Conservation (phyloP, 2,329 filamentous ascomycete species). For the Aschersonia sp. region DNA sequence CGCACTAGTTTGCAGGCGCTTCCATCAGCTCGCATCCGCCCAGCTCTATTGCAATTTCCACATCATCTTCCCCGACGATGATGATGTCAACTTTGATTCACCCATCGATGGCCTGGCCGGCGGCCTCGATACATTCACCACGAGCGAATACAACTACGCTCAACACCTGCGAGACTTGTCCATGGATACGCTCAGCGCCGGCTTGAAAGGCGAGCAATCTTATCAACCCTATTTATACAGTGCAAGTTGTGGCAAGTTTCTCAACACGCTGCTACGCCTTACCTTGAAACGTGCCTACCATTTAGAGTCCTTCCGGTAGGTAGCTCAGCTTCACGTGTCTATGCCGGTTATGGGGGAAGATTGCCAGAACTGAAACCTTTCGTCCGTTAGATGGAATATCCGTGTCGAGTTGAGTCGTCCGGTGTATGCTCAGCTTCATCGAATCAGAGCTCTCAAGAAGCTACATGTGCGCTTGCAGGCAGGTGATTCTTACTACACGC, state of each 20-base stretch:
- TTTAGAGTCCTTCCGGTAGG: conserved; percentile 42
- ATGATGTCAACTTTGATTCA: conserved; percentile 34
- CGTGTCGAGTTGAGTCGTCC: conserved; percentile 45
- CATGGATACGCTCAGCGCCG: conserved; percentile 39
- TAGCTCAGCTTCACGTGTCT: neutral
- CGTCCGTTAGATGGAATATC: conserved; percentile 41
- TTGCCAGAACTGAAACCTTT: neutral
- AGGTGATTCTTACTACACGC: conserved; percentile 38
- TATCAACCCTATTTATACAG: conserved; percentile 40
- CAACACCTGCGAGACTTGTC: conserved; percentile 39
- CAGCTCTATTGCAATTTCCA: conserved; percentile 45
- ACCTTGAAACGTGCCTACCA: conserved; percentile 38
- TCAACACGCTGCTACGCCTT: conserved; percentile 44
- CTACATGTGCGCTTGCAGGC: conserved; percentile 44
- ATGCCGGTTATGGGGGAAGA: no score
- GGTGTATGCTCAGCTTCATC: conserved; percentile 41
- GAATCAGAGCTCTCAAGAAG: conserved; percentile 33
- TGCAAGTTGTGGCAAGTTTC: conserved; percentile 45
- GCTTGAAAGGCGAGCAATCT: conserved; percentile 34
- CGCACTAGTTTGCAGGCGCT: conserved; percentile 41
- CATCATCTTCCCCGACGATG: conserved; percentile 46
- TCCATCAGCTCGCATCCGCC: conserved; percentile 41
- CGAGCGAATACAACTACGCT: conserved; percentile 50
- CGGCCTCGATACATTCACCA: conserved; percentile 45
- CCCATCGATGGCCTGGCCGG: conserved; percentile 42